Conservation (phyloP, 805 yeast species). For the Brettanomyces custersianus region DNA sequence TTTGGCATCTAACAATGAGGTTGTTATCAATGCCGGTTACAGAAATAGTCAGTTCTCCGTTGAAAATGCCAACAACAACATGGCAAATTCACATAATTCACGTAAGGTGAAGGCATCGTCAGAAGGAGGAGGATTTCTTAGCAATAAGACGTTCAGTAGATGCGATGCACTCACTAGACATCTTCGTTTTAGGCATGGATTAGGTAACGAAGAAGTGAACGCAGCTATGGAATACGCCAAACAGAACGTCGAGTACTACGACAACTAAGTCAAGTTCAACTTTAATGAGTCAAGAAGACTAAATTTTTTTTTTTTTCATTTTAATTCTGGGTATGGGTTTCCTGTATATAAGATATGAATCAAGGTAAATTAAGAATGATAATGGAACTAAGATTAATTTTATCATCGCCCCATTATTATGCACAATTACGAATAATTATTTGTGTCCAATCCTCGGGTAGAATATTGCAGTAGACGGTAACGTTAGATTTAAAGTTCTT, state of each 20-base stretch:
- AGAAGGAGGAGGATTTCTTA: conserved; percentile 19
- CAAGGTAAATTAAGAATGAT: no score
- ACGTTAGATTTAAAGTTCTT: no score
- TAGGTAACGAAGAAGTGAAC: conserved; percentile 56
- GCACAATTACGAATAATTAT: no score
- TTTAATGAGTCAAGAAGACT: no score
- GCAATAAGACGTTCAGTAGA: conserved; percentile 73
- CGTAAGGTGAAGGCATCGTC: conserved; percentile 29
- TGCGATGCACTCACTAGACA: conserved; percentile 94
- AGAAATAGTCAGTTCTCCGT: conserved; percentile 18
- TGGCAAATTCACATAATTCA: conserved; percentile 23
- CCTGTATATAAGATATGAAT: no score
- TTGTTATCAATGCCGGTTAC: conserved; percentile 25
- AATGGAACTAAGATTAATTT: no score
- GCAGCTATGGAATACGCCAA: conserved; percentile 68
- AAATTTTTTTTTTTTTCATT: not conserved
- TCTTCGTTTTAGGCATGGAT: conserved; percentile 81
- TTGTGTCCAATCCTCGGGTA: no score
- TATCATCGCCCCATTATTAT: no score
- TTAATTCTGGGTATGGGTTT: not conserved
- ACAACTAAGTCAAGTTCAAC: no score
- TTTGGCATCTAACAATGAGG: conserved; percentile 37
- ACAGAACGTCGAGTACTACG: conserved; percentile 60
- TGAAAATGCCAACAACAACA: conserved; percentile 22
- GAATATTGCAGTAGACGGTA: no score